Evolutionary conservation across 257 asterid species (phyloP), one percentile per base, ranked within the genome.

Genomic region (Capsicum baccatum): DNA sequence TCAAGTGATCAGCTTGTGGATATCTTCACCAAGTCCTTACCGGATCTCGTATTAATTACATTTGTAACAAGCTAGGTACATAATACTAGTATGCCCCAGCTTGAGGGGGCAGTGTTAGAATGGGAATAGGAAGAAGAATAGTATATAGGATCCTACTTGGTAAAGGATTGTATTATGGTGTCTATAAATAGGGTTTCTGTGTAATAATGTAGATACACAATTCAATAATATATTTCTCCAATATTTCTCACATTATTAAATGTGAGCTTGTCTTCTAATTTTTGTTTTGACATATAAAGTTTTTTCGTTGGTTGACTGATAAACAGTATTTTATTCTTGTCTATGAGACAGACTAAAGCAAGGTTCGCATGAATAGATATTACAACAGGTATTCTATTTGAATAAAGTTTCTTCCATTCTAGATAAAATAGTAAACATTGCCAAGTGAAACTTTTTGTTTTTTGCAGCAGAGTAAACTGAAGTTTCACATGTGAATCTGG

Each of bases 371-470:
- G 63, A 52, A 76, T 8, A 50, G 81, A 52, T 26, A 55, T 50
- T 74, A 21, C 11, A 74, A 52, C 14, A 8, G 81, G 12, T 74
- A 5, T 52, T 78, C 9, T 15, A 8, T 14, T 63, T 33, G 50
- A 78, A 78, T 74, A 54, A 78, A 52, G 82, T 26, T 76, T 13
- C 48, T 76, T 3, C 47, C 48, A 76, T 78, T 52, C 82, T 8
- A 55, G 82, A 78, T 26, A 62, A 54, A 78, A 64, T 44, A 78
- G 64, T 78, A 54, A 52, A 78, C 7, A 26, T 78, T 78, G 26
- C 63, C 7, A 47, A 52, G 14, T 76, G 48, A 52, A 78, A 14
- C 48, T 14, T 54, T 26, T 9, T 35, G 33, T 26, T 50, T 52
- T 78, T 55, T 9, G 19, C 26, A 48, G 33, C 64, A 78, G 81